Evolutionary conservation across 2,329 filamentous ascomycete species (phyloP), one percentile per base, ranked within the genome.

Genomic region (Tympanopsis confertula): DNA sequence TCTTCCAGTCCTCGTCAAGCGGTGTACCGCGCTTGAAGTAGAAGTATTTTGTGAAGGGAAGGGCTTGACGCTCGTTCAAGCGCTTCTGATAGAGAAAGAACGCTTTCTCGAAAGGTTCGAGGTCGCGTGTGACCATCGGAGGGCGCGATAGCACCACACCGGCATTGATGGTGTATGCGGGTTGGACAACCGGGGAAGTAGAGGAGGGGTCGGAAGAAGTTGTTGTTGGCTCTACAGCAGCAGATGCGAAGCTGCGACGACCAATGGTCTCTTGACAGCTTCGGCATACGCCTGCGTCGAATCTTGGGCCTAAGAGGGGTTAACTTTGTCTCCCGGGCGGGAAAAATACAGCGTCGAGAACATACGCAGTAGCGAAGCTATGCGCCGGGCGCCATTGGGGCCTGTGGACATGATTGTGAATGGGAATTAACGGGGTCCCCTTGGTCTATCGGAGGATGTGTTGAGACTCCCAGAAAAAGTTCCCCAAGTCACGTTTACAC

Each of bases 51-150:
- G 83, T 83, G 59, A 96, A 98, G 2, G 88, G 85, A 4, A 91
- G 72, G 15, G 81, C 78, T 38, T 94, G 71, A 32, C 91, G 84
- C 68, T 98, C 91, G 60, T 96, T 94, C 42, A 98, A 72, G 13
- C 91, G 86, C 51, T 89, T 89, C 65, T 98, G 91, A 66, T 98
- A 98, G 57, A 98, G 87, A 69, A 82, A 94, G 64, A 82, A 96
- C 45, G 89, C 72, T 54, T 86, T 83, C 61, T 98, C 91, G 61
- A 98, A 96, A 12, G 85, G 71, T 22, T 83, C 84, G 38, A 89
- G 78, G 43, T 82, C 70, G 47, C 84, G 82, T 19, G 91, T 96
- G 51, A 98, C 70, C 41, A 93, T 68, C 5, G 91, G 91, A 35
- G 91, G 77, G 19, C 91, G 86, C 35, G 87, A 91, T 45, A 98